Conservation (phyloP, 805 yeast genomes). For the Starmerella cellae region DNA sequence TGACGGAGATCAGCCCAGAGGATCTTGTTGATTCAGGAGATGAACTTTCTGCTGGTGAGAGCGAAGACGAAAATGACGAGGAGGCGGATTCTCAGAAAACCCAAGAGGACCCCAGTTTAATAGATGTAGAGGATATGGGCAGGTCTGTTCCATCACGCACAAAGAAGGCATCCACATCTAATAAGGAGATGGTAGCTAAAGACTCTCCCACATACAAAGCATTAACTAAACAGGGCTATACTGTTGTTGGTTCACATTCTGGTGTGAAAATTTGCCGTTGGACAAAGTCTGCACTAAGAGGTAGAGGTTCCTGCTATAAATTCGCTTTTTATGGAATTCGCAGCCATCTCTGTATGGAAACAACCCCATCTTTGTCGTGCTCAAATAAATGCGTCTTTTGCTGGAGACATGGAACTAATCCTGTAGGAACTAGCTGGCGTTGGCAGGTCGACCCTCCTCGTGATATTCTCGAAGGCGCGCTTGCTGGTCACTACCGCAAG, state of each 20-base stretch:
- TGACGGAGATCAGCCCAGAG: constrained; percentile 34
- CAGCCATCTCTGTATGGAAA: constrained; percentile 88
- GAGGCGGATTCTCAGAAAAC: background rate
- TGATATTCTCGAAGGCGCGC: constrained; percentile 67
- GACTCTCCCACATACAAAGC: constrained; percentile 81
- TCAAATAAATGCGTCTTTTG: constrained; percentile 93
- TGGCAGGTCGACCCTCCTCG: constrained; percentile 93
- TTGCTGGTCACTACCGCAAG: constrained; percentile 78
- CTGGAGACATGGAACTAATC: constrained; percentile 96
- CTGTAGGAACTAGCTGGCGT: constrained; percentile 91
- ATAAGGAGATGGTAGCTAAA: constrained; percentile 77
- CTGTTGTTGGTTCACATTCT: constrained; percentile 84
- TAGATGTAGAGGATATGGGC: constrained; percentile 87
- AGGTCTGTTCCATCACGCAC: constrained; percentile 30
- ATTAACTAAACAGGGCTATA: constrained; percentile 83
- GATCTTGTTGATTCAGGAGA: constrained; percentile 48
- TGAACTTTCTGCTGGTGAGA: constrained; percentile 28
- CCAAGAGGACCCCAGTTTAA: constrained; percentile 29
- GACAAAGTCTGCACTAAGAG: constrained; percentile 89
- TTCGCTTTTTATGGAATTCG: constrained; percentile 83
- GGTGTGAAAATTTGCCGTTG: constrained; percentile 93
- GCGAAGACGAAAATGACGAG: constrained; percentile 28
- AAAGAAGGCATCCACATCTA: background rate
- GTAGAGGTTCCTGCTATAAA: constrained; percentile 89
- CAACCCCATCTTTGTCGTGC: constrained; percentile 87